Percentiles rank a stretch among this genome's conserved stretches.
Evolutionary conservation across 1,284 basidiomycete species (phyloP).

Genomic region (Coniferiporia sulphurascens): DNA sequence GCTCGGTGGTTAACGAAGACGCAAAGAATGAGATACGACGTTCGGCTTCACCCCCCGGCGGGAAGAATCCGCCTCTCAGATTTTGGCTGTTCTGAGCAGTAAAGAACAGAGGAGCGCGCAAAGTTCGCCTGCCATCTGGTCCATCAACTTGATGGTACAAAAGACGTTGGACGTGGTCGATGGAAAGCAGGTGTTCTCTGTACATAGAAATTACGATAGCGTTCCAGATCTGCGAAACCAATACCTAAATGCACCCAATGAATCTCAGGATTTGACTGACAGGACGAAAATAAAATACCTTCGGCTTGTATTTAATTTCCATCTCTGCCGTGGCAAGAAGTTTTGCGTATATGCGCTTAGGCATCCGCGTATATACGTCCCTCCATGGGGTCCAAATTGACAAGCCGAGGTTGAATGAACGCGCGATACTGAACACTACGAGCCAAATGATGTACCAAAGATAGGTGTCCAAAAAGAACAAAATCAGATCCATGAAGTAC

Average conservation of each 20-base stretch:
- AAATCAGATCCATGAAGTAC: constrained; percentile 92
- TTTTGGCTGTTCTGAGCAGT: constrained; percentile 78
- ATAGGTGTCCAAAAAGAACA: constrained; percentile 98
- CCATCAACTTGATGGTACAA: constrained; percentile 92
- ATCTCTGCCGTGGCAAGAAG: constrained; percentile 89
- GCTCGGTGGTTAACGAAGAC: constrained; percentile 87
- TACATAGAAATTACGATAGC: constrained; percentile 99
- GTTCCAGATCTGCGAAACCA: constrained; percentile 98
- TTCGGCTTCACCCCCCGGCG: constrained; percentile 89
- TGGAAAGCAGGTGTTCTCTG: constrained; percentile 90
- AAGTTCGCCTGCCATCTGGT: constrained; percentile 80
- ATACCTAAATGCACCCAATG: constrained; percentile 45
- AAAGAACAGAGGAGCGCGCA: constrained; percentile 94
- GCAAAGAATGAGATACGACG: constrained; percentile 97
- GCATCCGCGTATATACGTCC: constrained; percentile 91
- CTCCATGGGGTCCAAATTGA: constrained; percentile 98
- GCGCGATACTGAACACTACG: constrained; percentile 87
- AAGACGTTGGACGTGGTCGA: constrained; percentile 91
- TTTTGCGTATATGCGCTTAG: constrained; percentile 95
- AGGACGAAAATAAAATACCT: constrained; percentile 38
- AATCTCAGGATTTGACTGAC: not conserved
- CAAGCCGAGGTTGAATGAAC: constrained; percentile 85
- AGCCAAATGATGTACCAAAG: constrained; percentile 97
- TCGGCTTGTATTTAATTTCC: constrained; percentile 98
- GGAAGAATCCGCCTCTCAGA: constrained; percentile 85